Base-by-base conservation (phyloP, 1,284 basidiomycete species). In the Ustilago crameri region DNA sequence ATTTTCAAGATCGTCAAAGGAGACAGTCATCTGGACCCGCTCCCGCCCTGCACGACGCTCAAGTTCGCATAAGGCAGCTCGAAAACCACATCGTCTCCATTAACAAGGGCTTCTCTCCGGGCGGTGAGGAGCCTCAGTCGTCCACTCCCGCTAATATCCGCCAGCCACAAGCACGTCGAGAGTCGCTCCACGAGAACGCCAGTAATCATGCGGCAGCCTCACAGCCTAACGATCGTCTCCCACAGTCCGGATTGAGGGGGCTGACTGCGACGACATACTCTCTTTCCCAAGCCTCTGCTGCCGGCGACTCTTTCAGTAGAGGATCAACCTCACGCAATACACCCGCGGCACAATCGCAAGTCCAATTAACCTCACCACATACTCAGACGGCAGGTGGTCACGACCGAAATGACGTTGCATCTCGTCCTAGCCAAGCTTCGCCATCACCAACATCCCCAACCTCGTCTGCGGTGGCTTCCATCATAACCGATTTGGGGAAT, bases 401-500 rank as follows among this genome's bases (percentile, higher is more conserved):
- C 15, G 18, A 12, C 2, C 9, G 18, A 9, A 9, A 17, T 20
- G 18, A 18, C n/a, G 18, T n/a, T 15, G 15, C 17, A 20, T 43
- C 41, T 5, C 41, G 23, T 12, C 24, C 34, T 48, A 44, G 30
- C 34, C n/a, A 27, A 24, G 23, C 48, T n/a, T 30, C 55, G 26
- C 41, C 41, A 5, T 14, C 22, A 8, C 48, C 55, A 3, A 46
- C 26, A 3, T 58, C 55, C 4, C 55, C 55, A 3, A 58, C 55
- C 1, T 58, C 55, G 1, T 58, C 48, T 8, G 55, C 55, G 1
- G 55, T 51, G 4, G 55, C 55, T 3, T 51, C 18, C 48, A 58
- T 58, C 55, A 58, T 58, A 14, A 48, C 55, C 18, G 55, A 58
- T n/a, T 27, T 58, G 9, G 49, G 48, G 20, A 30, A 51, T 2